Evolutionary conservation across 768 basidiomycete species (phyloP).

Genomic region (Kwoniella dendrophila): DNA sequence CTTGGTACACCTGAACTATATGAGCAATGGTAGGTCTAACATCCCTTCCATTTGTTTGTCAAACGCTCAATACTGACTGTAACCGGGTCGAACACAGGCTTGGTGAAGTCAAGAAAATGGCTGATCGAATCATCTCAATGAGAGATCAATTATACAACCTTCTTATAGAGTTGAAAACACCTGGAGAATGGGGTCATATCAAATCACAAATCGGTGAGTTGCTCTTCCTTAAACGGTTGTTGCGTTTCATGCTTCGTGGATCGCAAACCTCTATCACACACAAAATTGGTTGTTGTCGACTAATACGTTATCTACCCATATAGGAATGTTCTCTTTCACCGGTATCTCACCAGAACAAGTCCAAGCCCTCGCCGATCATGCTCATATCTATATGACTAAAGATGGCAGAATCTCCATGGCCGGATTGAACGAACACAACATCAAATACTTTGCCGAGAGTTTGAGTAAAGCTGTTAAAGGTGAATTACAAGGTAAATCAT

Average conservation of each 20-base stretch:
- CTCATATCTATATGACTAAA: conserved; percentile 54
- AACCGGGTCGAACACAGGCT: too few relatives aligned
- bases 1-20: conserved; percentile 49
- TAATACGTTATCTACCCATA: neutral
- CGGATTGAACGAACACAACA: conserved; percentile 77
- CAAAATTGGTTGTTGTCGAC: too few relatives aligned
- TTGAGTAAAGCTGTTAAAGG: conserved; percentile 57
- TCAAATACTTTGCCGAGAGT: conserved; percentile 59
- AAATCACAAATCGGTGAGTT: conserved; percentile 75
- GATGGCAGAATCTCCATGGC: conserved; percentile 87
- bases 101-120: conserved; percentile 85
- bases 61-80: neutral
- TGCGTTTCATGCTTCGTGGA: neutral
- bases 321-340: conserved; percentile 46
- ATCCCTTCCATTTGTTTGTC: neutral
- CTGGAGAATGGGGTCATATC: conserved; percentile 94
- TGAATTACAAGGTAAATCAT: conserved; percentile 48
- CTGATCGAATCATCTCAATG: conserved; percentile 88
- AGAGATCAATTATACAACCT: conserved; percentile 68
- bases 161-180: conserved; percentile 71
- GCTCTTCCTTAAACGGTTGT: neutral
- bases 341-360: conserved; percentile 49
- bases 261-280: too few relatives aligned
- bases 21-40: conserved; percentile 47
- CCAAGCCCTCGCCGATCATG: conserved; percentile 50